Evolutionary conservation across 345 rosid species (phyloP), one percentile per base, ranked within the genome.

Genomic region (Raphanus sativus): DNA sequence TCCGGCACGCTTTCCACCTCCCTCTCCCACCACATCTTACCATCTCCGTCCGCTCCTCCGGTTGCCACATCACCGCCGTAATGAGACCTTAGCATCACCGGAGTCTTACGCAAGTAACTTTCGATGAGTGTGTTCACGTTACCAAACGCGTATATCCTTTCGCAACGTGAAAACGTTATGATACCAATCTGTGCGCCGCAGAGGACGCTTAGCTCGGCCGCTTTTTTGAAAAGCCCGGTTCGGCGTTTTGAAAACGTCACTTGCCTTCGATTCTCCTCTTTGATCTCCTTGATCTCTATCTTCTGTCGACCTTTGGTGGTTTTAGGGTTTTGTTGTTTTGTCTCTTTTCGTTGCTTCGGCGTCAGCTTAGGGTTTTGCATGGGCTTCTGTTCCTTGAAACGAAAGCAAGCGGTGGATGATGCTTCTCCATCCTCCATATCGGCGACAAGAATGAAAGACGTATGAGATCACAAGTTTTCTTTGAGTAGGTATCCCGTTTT

Each of bases 161-260:
- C 36, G 69, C 66, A 21, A 8, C 74, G 75, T 6, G 83, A 81
- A 67, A 71, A 81, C 60, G 77, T 67, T 34, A 81, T 42, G 59
- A 81, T 81, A 24, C 70, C 77, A 10, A 81, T 71, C 28, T 81
- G 73, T 5, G 77, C 81, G 28, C 76, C 81, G 62, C 83, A 45
- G 5, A 81, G 81, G 25, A 75, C 77, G 77, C 81, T 75, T 62
- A 81, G 2, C 0, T 81, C 81, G 9, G 83, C 80, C 2, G 83
- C 77, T 71, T 81, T 81, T 30, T 75, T 75, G 67, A 76, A 81
- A 17, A 76, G 70, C 0, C 83, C 81, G 3, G 10, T 8, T 40
- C 81, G 48, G 62, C 83, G 81, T 81, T 81, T 81, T 1, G 81
- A 72, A 30, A 81, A 81, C 70, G 83, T 76, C 21, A 81, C 83